Evolutionary conservation across 2,329 filamentous ascomycete species (phyloP).

Genomic region (Mycosphaerella sp.): DNA sequence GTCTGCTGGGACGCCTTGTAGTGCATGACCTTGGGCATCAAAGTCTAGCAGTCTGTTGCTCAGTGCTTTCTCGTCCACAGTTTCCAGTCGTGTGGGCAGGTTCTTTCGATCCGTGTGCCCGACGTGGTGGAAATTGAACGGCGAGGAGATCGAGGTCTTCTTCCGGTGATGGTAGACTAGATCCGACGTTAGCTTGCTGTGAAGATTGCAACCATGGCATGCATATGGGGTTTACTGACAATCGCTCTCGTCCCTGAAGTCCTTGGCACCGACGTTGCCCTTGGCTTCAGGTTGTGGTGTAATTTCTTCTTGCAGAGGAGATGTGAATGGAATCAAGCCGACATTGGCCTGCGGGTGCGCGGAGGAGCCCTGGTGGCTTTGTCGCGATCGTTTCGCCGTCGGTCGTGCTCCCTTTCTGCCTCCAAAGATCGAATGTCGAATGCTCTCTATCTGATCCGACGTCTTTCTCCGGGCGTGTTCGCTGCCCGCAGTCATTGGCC

Average conservation of each 20-base stretch:
- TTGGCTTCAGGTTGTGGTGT: not conserved
- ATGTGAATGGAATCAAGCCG: constrained; percentile 15
- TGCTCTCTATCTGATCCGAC: constrained; percentile 23
- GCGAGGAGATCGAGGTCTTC: constrained; percentile 53
- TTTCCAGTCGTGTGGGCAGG: constrained; percentile 46
- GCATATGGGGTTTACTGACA: constrained; percentile 13
- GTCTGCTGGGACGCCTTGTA: constrained; percentile 24
- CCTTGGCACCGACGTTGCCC: constrained; percentile 9
- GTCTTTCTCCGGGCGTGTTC: constrained; percentile 17
- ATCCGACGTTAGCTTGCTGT: not conserved
- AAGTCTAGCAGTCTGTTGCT: constrained; percentile 50
- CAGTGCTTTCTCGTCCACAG: constrained; percentile 47
- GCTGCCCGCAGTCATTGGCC: constrained; percentile 18
- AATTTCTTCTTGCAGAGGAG: constrained; percentile 8
- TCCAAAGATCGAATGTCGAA: constrained; percentile 26
- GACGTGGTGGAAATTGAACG: constrained; percentile 60
- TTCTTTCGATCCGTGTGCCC: constrained; percentile 54
- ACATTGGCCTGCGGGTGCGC: constrained; percentile 7
- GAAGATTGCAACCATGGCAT: not conserved
- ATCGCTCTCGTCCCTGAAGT: constrained; percentile 19
- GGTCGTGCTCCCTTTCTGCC: constrained; percentile 15
- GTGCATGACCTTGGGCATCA: constrained; percentile 48
- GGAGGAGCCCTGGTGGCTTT: constrained; percentile 9
- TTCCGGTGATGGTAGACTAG: constrained; percentile 29
- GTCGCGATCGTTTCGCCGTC: constrained; percentile 13